Evolutionary conservation across 371 early-diverging fungal species (phyloP).

Genomic region (Thermomucor indicae-seudaticae): DNA sequence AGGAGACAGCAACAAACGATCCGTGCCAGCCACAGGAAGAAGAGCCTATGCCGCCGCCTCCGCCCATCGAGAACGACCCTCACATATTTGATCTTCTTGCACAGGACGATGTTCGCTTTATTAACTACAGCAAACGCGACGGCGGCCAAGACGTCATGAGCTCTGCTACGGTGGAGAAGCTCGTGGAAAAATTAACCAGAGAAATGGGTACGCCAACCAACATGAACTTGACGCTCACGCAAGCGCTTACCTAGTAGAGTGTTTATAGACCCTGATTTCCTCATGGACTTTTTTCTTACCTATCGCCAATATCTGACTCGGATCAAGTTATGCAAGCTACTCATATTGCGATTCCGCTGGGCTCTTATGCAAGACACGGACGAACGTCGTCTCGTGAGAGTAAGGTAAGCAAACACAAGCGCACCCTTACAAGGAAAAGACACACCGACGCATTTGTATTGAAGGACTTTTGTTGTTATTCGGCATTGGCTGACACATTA

Average conservation of each 20-base stretch:
- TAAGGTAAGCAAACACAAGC: conserved; percentile 30
- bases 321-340: conserved; percentile 40
- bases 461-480: conserved; percentile 48
- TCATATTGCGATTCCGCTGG: conserved; percentile 49
- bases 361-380: conserved; percentile 40
- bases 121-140: conserved; percentile 37
- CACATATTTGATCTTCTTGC: conserved; percentile 38
- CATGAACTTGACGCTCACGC: too few species aligned
- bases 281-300: conserved; percentile 47
- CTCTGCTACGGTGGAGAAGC: conserved; percentile 54
- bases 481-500: conserved; percentile 49
- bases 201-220: conserved; percentile 47
- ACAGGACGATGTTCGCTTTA: conserved; percentile 16
- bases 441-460: not conserved
- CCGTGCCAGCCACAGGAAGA: too few species aligned
- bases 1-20: not conserved
- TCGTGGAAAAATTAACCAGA: conserved; percentile 57
- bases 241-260: too few species aligned
- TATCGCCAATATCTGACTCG: conserved; percentile 43
- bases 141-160: conserved; percentile 17
- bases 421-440: not conserved
- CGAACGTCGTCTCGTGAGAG: conserved; percentile 32
- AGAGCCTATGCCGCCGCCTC: conserved; percentile 17
- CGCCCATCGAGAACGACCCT: conserved; percentile 42
- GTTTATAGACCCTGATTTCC: conserved; percentile 33